Base-by-base conservation (phyloP, 177 flowering plant genomes). In the Vitis hybrid region DNA sequence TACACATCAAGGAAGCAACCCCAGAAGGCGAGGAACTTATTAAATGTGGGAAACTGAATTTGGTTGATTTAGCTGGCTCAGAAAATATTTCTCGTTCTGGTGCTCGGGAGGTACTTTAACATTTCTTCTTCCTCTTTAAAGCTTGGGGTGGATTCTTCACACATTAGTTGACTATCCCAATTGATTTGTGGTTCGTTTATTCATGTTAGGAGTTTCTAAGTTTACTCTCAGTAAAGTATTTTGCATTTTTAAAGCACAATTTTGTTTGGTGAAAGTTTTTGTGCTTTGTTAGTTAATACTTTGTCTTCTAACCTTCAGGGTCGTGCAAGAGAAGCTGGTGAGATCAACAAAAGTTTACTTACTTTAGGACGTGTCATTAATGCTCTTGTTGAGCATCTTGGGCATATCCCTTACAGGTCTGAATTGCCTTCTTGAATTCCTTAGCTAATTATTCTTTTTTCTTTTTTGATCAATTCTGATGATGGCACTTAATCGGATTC, bases 251-350 rank as follows among this genome's bases (percentile, higher is more conserved):
- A 11, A 54, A 28, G 31, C 15, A 7, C 7, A n/a, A 15, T 22
- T 67, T 9, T 15, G 1, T 66, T 18, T 18, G 18, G 11, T 17
- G 10, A 11, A 19, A 22, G 0, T 60, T 10, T 22, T 50, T 50
- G 3, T 50, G 11, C 9, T 18, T 51, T 51, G 11, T 17, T 24
- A 3, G n/a, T 18, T 11, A 52, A 14, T 66, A 22, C 13, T 51
- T 31, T 31, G 1, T 60, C 18, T 28, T 51, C 53, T 17, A 22
- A 8, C 12, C 61, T 2, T 3, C 47, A 95, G 99, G 99, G 97
- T 11, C 93, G 99, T 67, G 98, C 98, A 57, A 88, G 99, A 77
- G 99, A 95, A 86, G 99, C 99, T 55, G 98, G 99, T 19, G 97
- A 95, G 77, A 95, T 93, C 59, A 95, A 93, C 65, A 93, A 93